These are phyloP conservation scores for Kalmusia sp. DNA, from an alignment of 2,329 filamentous ascomycete genomes.

Conservation along the genomic window DNA sequence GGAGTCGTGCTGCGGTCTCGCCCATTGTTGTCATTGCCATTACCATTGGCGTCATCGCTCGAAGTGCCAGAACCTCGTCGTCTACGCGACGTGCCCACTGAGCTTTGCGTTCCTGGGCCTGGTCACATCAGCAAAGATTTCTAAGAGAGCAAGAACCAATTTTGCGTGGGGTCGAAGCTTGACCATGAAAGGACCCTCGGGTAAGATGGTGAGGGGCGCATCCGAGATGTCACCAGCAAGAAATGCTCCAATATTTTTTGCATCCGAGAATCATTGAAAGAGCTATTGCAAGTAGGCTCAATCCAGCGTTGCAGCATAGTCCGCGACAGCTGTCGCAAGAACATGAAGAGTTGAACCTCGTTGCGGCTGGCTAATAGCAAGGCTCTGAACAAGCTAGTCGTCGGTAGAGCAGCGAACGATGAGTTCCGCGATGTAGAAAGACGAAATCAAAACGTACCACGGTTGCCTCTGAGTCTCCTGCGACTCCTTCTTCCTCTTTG, in stretches of 20 bases:
- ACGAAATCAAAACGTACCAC: slow-evolving; percentile 3
- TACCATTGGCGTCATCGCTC: neutral
- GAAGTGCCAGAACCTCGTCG: slow-evolving; percentile 3
- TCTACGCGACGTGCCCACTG: neutral
- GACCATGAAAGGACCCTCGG: too few species aligned
- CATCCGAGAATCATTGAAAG: too few species aligned
- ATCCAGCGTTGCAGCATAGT: too few species aligned
- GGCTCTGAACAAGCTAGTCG: neutral
- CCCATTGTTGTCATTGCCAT: neutral
- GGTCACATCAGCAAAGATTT: neutral
- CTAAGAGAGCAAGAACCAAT: too few species aligned
- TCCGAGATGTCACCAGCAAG: too few species aligned
- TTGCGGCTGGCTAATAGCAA: neutral
- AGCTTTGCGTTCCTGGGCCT: slow-evolving; percentile 5
- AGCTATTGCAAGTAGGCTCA: too few species aligned
- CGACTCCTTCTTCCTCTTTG: neutral
- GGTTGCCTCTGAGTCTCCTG: neutral
- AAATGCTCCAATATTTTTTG: too few species aligned
- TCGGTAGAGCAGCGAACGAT: neutral
- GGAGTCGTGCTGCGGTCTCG: slow-evolving; percentile 6
- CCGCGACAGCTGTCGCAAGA: too few species aligned
- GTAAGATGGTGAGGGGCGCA: too few species aligned
- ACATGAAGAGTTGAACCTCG: too few species aligned
- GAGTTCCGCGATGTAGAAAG: neutral
- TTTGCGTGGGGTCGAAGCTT: too few species aligned